Conservation (phyloP, 805 yeast species). For the Blastobotrys robertii region DNA sequence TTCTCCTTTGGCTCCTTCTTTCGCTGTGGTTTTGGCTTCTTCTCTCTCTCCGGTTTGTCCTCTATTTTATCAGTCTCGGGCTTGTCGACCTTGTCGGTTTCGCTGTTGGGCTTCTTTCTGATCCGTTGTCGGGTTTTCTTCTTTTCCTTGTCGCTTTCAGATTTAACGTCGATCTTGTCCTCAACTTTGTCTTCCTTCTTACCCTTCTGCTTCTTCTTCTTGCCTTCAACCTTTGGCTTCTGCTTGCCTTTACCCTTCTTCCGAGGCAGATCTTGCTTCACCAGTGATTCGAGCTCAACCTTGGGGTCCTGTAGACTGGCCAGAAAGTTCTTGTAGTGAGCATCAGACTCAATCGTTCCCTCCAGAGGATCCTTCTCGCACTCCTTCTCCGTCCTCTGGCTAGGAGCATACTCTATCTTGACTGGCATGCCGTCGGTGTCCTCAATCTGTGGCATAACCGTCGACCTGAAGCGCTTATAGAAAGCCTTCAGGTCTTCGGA, state of each 20-base stretch:
- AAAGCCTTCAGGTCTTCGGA: conserved; percentile 26
- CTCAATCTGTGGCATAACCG: conserved; percentile 20
- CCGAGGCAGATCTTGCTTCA: conserved; percentile 19
- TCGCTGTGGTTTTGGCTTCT: not conserved
- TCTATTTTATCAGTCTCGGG: not conserved
- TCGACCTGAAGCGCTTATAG: conserved; percentile 22
- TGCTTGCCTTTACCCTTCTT: conserved; percentile 15
- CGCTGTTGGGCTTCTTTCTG: not conserved
- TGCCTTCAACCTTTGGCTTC: conserved; percentile 9
- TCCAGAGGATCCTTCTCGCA: conserved; percentile 14
- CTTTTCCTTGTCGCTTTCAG: conserved; percentile 1
- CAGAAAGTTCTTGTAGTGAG: conserved; percentile 25
- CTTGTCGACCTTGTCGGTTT: not conserved
- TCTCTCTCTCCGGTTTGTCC: conserved; percentile 1
- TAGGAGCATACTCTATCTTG: conserved; percentile 21
- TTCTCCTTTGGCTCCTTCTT: conserved; percentile 10
- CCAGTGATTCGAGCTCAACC: not conserved
- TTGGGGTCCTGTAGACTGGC: conserved; percentile 19
- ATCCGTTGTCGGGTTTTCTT: conserved; percentile 7
- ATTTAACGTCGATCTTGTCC: conserved; percentile 6
- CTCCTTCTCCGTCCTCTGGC: conserved; percentile 10
- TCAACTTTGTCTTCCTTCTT: conserved; percentile 17
- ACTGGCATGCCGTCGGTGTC: conserved; percentile 10
- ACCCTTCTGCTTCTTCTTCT: conserved; percentile 1
- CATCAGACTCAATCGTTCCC: conserved; percentile 27